A percentile compares a stretch with the other conserved stretches of the same genome.
Evolutionary conservation across 768 basidiomycete species (phyloP).

Genomic region (Tylopilus cervinicoccineus): DNA sequence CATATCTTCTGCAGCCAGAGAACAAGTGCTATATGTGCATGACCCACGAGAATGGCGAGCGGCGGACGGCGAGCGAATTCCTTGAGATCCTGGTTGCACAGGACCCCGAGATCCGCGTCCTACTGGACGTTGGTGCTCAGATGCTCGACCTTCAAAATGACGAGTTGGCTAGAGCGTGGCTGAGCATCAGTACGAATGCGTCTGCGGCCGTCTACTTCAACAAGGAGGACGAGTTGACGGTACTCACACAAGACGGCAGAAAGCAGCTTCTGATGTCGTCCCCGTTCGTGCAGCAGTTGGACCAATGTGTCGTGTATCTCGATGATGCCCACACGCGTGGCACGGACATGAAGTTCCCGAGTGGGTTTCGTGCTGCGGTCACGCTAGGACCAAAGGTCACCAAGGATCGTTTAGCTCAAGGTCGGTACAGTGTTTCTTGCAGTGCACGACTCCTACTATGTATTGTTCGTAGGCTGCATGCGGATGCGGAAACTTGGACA

Average conservation of each 20-base stretch:
- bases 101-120: conserved; percentile 38
- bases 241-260: conserved; percentile 11
- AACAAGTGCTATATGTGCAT: conserved; percentile 16
- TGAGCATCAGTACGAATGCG: conserved; percentile 19
- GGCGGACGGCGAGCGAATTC: conserved; percentile 14
- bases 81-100: conserved; percentile 33
- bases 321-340: conserved; percentile 40
- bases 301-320: conserved; percentile 35
- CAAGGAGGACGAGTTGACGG: conserved; percentile 6
- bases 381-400: conserved; percentile 37
- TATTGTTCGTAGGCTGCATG: conserved; percentile 38
- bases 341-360: conserved; percentile 37
- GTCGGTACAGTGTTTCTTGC: conserved; percentile 11
- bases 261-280: conserved; percentile 30
- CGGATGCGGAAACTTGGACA: conserved; percentile 45
- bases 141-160: conserved; percentile 47
- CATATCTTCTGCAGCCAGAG: conserved; percentile 28
- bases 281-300: conserved; percentile 32
- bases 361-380: conserved; percentile 33
- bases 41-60: conserved; percentile 7
- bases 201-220: conserved; percentile 40
- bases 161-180: conserved; percentile 40
- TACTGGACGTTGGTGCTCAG: conserved; percentile 55
- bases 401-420: conserved; percentile 35
- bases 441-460: neutral